These are phyloP conservation scores for Xylariaceae sp. DNA, from an alignment of 2,329 filamentous ascomycete genomes.

Conservation along the genomic window DNA sequence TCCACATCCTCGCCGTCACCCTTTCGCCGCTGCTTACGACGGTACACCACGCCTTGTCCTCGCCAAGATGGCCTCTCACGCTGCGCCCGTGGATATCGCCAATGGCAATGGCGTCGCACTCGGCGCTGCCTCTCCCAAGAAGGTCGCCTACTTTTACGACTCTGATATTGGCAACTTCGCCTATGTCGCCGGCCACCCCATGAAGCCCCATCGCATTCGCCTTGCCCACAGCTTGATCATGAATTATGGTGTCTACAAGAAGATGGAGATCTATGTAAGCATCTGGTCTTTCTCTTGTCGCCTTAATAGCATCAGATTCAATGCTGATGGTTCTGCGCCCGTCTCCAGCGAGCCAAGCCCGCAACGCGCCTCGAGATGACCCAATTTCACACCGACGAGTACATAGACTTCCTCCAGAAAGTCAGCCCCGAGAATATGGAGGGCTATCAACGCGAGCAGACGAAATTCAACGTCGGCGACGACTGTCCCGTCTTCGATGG, in stretches of 20 bases:
- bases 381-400: constrained; percentile 91
- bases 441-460: constrained; percentile 82
- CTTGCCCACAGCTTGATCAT: constrained; percentile 94
- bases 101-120: constrained; percentile 47
- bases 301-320: background rate
- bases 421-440: constrained; percentile 99
- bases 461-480: constrained; percentile 90
- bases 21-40: no score
- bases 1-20: no score
- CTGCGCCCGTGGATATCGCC: constrained; percentile 51
- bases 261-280: constrained; percentile 92
- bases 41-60: background rate
- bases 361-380: constrained; percentile 87
- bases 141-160: constrained; percentile 97
- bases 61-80: constrained; percentile 42
- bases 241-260: constrained; percentile 92
- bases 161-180: constrained; percentile 98
- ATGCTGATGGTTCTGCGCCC: constrained; percentile 6
- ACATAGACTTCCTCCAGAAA: constrained; percentile 90
- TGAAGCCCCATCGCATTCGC: constrained; percentile 97
- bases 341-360: constrained; percentile 69
- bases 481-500: constrained; percentile 98
- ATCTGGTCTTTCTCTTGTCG: constrained; percentile 36
- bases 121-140: constrained; percentile 55
- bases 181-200: constrained; percentile 93